phyloP scores from a whole-genome alignment of 257 asterid species.

The Verbascum thapsus region DNA sequence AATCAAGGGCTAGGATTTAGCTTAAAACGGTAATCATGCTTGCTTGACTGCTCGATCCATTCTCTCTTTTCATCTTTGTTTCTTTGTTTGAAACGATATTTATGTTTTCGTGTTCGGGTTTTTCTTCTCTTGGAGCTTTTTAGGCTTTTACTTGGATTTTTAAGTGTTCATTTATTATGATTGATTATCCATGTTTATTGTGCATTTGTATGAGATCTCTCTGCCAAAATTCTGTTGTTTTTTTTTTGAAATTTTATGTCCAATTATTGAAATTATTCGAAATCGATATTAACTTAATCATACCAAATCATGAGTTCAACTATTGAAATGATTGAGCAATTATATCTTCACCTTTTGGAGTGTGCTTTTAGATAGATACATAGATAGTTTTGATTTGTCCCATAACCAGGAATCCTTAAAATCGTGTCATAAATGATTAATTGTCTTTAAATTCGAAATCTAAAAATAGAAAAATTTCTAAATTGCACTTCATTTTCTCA shows the following conservation, averaged over 20 bases:
- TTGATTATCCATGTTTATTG: constrained; percentile 27
- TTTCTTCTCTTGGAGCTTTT: constrained; percentile 11
- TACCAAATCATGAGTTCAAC: too few relatives aligned
- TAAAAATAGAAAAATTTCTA: too few relatives aligned
- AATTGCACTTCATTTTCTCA: too few relatives aligned
- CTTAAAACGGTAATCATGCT: constrained; percentile 16
- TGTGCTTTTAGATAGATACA: too few relatives aligned
- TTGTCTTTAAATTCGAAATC: too few relatives aligned
- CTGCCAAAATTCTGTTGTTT: background rate
- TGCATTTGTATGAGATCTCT: constrained; percentile 29
- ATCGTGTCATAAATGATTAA: too few relatives aligned
- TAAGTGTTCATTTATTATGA: constrained; percentile 24
- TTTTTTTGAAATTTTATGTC: background rate
- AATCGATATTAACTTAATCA: too few relatives aligned
- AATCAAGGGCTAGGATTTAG: constrained; percentile 14
- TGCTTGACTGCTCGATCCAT: background rate
- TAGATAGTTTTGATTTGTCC: too few relatives aligned
- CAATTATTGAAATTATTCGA: background rate
- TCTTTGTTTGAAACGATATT: constrained; percentile 1
- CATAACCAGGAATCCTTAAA: too few relatives aligned
- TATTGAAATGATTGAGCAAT: too few relatives aligned
- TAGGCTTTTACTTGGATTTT: constrained; percentile 24
- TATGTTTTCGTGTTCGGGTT: background rate
- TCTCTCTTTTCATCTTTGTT: background rate
- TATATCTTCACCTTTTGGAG: too few relatives aligned